Conservation (phyloP, 305 asterid genomes). For the Fraxinus latifolia region DNA sequence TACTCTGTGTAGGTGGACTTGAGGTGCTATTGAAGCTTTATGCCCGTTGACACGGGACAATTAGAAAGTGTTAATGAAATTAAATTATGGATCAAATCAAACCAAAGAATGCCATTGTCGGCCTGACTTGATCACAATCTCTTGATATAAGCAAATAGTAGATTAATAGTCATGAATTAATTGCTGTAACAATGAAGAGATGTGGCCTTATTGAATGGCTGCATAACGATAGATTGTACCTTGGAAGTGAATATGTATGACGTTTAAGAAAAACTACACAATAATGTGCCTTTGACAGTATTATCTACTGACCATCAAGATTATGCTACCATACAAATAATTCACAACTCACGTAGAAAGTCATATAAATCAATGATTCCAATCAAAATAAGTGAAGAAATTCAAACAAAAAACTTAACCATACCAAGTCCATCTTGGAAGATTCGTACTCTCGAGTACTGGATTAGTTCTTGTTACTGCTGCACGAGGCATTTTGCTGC, state of each 20-base stretch:
- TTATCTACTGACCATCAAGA: neutral
- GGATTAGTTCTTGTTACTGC: conserved; percentile 59
- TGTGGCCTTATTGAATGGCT: neutral
- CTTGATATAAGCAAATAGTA: neutral
- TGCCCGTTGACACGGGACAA: neutral
- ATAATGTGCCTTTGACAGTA: neutral
- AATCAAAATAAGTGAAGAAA: neutral
- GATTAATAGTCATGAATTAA: neutral
- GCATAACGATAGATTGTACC: neutral
- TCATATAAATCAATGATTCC: neutral
- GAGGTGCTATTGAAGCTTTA: neutral
- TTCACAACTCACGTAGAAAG: neutral
- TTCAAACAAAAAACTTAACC: conserved; percentile 22
- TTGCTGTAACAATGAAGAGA: neutral
- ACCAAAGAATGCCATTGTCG: neutral
- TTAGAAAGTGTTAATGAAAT: neutral
- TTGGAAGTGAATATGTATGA: neutral
- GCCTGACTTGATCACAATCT: neutral
- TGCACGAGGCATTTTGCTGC: conserved; percentile 70
- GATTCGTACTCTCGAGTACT: conserved; percentile 46
- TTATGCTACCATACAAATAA: neutral
- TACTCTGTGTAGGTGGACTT: neutral
- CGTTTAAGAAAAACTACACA: neutral
- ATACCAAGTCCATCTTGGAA: conserved; percentile 45
- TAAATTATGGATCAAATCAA: neutral